Conservation (phyloP, 495 filamentous ascomycete species). For the Trichocladium antarcticum region DNA sequence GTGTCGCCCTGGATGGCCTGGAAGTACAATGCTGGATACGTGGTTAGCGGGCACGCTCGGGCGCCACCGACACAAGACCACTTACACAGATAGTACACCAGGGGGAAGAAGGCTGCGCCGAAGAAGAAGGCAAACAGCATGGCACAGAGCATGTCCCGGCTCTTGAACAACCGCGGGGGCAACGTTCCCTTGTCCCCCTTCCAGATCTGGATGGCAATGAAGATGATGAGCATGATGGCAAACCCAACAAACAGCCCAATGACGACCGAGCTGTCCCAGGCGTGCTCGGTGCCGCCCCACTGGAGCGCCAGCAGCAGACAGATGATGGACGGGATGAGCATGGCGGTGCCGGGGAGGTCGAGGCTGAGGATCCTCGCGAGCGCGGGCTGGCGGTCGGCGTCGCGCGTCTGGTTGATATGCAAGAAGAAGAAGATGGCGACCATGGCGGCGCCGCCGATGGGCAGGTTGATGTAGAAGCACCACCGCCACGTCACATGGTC, state of each 20-base stretch:
- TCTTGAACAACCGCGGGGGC: slow-evolving; percentile 45
- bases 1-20: slow-evolving; percentile 67
- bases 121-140: slow-evolving; percentile 49
- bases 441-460: slow-evolving; percentile 50
- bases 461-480: slow-evolving; percentile 53
- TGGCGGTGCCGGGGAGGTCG: slow-evolving; percentile 41
- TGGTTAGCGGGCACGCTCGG: background rate
- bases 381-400: slow-evolving; percentile 25
- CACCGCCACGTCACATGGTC: slow-evolving; percentile 40
- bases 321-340: slow-evolving; percentile 44
- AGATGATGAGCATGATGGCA: slow-evolving; percentile 37
- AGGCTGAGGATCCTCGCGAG: slow-evolving; percentile 35
- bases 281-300: slow-evolving; percentile 46
- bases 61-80: background rate
- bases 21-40: slow-evolving; percentile 62
- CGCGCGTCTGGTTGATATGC: slow-evolving; percentile 29
- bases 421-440: slow-evolving; percentile 44
- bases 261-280: slow-evolving; percentile 39
- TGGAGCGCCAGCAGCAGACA: slow-evolving; percentile 53
- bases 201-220: slow-evolving; percentile 41
- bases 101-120: slow-evolving; percentile 55
- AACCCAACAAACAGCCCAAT: slow-evolving; percentile 41
- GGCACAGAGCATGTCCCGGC: slow-evolving; percentile 42
- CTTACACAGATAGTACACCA: slow-evolving; percentile 59
- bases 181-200: slow-evolving; percentile 44